Percentiles rank a stretch among this genome's conserved stretches.
These are phyloP conservation scores for Starmerella floris DNA, from an alignment of 805 yeast species.

Conservation along the genomic window DNA sequence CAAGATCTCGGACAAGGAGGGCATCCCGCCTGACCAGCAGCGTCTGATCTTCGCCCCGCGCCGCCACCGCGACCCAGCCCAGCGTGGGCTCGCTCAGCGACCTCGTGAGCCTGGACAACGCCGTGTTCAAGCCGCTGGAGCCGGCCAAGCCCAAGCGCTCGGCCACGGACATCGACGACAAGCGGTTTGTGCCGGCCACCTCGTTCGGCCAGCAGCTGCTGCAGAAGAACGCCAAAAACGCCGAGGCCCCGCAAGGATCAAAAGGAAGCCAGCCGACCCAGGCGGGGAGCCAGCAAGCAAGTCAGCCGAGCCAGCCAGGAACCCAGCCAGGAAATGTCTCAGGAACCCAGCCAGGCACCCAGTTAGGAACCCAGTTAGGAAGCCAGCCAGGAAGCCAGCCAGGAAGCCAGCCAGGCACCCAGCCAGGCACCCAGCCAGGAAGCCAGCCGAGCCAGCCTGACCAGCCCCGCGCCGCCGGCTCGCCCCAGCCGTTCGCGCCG, in stretches of 20 bases:
- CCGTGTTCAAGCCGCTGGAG: constrained; percentile 19
- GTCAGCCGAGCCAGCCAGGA: not conserved
- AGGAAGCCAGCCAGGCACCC: not conserved
- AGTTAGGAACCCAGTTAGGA: not conserved
- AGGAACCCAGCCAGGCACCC: constrained; percentile 22
- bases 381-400: not conserved
- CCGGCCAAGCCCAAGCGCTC: constrained; percentile 6
- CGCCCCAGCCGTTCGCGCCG: not conserved
- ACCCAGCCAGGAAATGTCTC: not conserved
- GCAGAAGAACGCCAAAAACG: constrained; percentile 27
- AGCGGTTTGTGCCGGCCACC: constrained; percentile 63
- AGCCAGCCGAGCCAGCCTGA: not conserved
- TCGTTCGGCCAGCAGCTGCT: constrained; percentile 67
- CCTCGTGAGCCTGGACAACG: constrained; percentile 22
- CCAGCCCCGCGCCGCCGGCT: not conserved
- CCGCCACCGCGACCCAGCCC: not conserved
- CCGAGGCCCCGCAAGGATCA: not conserved
- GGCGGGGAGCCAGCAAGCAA: not conserved
- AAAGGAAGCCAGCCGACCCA: not conserved
- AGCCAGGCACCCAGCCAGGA: not conserved
- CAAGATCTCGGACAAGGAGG: constrained; percentile 98
- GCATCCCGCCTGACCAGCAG: constrained; percentile 99
- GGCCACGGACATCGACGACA: constrained; percentile 11
- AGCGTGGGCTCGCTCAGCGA: constrained; percentile 22
- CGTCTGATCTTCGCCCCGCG: constrained; percentile 49